Conservation (phyloP, 371 early-diverging fungal genomes). For the Coemansia sp. region DNA sequence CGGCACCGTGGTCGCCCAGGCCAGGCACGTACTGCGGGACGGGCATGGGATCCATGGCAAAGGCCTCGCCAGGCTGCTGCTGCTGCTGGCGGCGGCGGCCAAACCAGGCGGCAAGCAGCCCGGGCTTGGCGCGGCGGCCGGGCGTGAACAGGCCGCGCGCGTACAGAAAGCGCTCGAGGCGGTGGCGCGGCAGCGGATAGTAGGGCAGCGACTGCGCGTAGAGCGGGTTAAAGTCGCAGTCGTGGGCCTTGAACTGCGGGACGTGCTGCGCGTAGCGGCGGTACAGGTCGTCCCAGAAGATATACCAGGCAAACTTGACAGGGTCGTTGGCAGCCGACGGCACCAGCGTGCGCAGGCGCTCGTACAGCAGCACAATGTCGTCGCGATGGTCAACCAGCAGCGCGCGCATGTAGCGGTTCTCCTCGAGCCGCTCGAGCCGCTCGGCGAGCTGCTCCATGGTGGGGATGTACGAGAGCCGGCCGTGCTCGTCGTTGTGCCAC, state of each 20-base stretch:
- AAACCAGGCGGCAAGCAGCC: neutral
- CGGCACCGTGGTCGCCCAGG: neutral
- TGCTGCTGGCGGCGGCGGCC: constrained; percentile 14
- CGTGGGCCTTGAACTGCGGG: constrained; percentile 46
- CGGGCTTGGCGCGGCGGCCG: neutral
- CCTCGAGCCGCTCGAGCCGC: constrained; percentile 54
- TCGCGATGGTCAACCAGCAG: constrained; percentile 49
- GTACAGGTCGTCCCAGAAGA: constrained; percentile 67
- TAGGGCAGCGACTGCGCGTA: constrained; percentile 60
- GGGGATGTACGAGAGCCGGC: constrained; percentile 43
- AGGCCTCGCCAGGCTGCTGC: constrained; percentile 8
- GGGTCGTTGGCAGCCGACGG: constrained; percentile 47
- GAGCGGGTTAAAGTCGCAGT: constrained; percentile 58
- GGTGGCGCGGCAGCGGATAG: constrained; percentile 56
- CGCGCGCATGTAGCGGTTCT: constrained; percentile 51
- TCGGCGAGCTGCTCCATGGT: constrained; percentile 53
- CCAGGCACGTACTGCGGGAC: constrained; percentile 23
- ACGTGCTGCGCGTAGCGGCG: constrained; percentile 56
- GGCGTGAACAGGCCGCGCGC: constrained; percentile 56
- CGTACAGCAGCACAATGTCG: constrained; percentile 57
- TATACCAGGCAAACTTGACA: constrained; percentile 56
- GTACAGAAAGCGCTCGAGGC: constrained; percentile 56
- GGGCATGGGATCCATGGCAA: constrained; percentile 22
- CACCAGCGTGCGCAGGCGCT: constrained; percentile 55
- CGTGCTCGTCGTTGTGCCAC: constrained; percentile 39